Evolutionary conservation across 2,329 filamentous ascomycete species (phyloP), one percentile per base, ranked within the genome.

Genomic region (Epichloe brachyelytri): DNA sequence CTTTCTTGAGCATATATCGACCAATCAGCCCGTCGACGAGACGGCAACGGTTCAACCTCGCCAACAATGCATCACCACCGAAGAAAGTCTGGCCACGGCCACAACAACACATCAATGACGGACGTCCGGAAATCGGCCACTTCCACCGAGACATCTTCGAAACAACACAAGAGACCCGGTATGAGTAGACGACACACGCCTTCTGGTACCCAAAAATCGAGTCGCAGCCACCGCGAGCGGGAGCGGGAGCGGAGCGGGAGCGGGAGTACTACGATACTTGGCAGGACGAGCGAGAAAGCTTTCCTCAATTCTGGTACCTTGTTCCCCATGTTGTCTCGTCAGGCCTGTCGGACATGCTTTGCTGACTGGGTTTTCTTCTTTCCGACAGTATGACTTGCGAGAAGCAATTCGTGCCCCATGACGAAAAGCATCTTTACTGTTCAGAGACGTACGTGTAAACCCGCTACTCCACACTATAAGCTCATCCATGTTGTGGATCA

Each of bases 271-370:
- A 54, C 52, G 73, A 76, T 37, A 71, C 70, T 62, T 77, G 70
- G 62, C 74, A 78, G 49, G 74, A 81, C 50, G 78, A 80, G 59
- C 70, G 77, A 51, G 79, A 83, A 60, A 80, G 75, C 64, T 83
- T 83, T 55, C 79, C 79, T 20, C 79, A 82, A 62, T 83, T 73
- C 60, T 83, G 80, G 80, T 83, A 73, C 52, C 78, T 75, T 12
- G 3, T 39, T 22, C 5, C 7, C 2, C 17, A 14, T 4, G 3
- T 1, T 36, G 14, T n/a, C 8, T 20, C 10, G 6, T 22, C 14
- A n/a, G n/a, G 12, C 19, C 19, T 37, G 5, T 17, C 10, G 10
- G 33, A 17, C 10, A 11, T 22, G 4, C 11, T 11, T 4, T 19
- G 11, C 51, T 48, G 11, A 43, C 26, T 30, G 7, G 12, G 6